Evolutionary conservation across 768 basidiomycete species (phyloP).

Genomic region (Lanmaoa rubissima): DNA sequence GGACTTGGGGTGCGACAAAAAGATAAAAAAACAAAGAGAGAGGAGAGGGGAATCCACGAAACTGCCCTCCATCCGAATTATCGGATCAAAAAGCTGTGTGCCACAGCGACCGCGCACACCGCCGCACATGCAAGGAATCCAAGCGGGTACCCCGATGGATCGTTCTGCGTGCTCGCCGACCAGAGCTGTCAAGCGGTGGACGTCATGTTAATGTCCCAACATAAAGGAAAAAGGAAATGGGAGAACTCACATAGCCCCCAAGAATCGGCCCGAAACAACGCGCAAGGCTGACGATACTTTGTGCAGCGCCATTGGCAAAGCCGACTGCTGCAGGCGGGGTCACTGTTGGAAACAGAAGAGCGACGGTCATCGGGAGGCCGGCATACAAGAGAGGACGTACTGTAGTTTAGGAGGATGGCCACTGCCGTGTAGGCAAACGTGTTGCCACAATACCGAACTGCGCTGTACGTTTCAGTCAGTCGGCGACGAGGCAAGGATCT

Average conservation of each 20-base stretch:
- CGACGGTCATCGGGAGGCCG: not conserved
- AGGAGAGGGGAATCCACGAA: not conserved
- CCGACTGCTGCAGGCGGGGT: conserved; percentile 88
- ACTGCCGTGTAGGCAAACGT: conserved; percentile 92
- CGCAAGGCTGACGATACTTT: conserved; percentile 91
- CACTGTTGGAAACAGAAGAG: conserved; percentile 46
- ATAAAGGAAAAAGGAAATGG: not conserved
- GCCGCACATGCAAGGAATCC: conserved; percentile 69
- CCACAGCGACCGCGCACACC: conserved; percentile 58
- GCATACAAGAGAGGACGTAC: conserved; percentile 38
- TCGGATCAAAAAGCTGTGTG: conserved; percentile 75
- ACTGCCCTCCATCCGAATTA: conserved; percentile 47
- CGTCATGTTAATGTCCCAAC: not conserved
- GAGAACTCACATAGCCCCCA: conserved; percentile 65
- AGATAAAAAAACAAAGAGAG: not conserved
- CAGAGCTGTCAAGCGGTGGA: conserved; percentile 51
- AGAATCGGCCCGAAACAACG: conserved; percentile 87
- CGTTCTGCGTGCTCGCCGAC: conserved; percentile 65
- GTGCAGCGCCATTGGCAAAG: conserved; percentile 92
- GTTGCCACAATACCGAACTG: conserved; percentile 81
- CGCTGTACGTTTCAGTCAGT: conserved; percentile 43
- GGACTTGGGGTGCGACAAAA: not conserved
- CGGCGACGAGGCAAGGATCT: not conserved
- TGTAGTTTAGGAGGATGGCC: conserved; percentile 84
- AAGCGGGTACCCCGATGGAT: conserved; percentile 69